Base-by-base conservation (phyloP, 345 rosid genomes). In the Gossypium herbaceum region DNA sequence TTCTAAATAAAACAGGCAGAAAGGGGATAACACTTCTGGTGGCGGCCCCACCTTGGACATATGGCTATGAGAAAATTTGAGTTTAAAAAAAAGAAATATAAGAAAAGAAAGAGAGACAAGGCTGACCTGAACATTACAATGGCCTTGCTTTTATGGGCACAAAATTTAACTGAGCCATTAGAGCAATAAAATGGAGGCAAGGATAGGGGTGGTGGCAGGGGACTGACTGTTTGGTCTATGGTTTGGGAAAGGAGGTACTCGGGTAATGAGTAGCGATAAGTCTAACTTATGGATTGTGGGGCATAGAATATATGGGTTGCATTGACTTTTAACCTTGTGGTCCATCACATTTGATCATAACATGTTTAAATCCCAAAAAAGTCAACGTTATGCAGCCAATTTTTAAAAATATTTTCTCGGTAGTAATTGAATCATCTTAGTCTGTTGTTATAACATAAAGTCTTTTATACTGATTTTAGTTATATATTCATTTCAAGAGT, bases 81-180 rank as follows among this genome's bases (percentile, higher is more conserved):
- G 67, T 29, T 3, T 62, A 16, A 44, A 34, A 29, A 62, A n/a
- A 8, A 20, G 45, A 62, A 34, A 62, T 63, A 39, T 45, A 66
- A 66, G 54, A 66, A 66, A 66, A 66, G 54, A 66, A 44, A 20
- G 29, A 12, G 69, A 64, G 47, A 64, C 17, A 66, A 19, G 70
- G n/a, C 34, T 66, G 29, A 17, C 54, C 16, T 66, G 17, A 27
- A 24, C 51, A 5, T 19, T 5, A 2, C 52, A 20, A 66, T 66
- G 52, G 27, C 43, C 27, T 61, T 61, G 44, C 66, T 61, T 61
- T 61, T 62, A 29, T 0, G 34, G 39, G 45, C 67, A 29, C 11
- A 16, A 15, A 29, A 34, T 62, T 58, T 7, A 16, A 7, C 66
- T 61, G 5, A 61, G 44, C 66, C 12, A 15, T 13, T 20, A 29